Evolutionary conservation across 1,139 yeast species (phyloP).

Genomic region (Suhomyces maxii): DNA sequence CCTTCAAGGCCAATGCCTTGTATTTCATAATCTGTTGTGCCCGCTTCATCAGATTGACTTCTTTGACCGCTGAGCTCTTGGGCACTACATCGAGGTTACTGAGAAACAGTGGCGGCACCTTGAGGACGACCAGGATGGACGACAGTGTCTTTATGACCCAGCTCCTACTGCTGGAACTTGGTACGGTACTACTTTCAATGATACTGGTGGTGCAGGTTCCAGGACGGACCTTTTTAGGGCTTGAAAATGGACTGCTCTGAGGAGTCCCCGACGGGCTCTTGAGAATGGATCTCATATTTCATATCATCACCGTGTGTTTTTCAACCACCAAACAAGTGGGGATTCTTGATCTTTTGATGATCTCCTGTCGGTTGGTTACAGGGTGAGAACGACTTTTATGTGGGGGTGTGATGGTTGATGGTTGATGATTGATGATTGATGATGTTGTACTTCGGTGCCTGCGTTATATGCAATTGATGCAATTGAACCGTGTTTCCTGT

Average conservation of each 20-base stretch:
- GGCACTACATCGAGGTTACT: not conserved
- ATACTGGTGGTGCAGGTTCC: not conserved
- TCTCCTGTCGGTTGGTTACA: no score
- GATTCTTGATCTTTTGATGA: no score
- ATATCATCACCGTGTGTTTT: no score
- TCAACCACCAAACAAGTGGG: no score
- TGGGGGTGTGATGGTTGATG: no score
- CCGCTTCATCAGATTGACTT: not conserved
- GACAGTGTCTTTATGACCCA: not conserved
- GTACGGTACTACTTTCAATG: not conserved
- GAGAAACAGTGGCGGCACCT: not conserved
- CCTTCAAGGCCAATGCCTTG: slow-evolving; percentile 18
- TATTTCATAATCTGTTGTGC: slow-evolving; percentile 4
- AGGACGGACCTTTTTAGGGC: not conserved
- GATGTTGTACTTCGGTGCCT: no score
- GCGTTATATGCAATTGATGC: no score
- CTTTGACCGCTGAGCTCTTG: not conserved
- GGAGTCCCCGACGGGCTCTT: not conserved
- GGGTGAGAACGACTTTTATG: no score
- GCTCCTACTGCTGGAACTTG: not conserved
- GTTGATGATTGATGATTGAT: no score
- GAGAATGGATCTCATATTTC: not conserved
- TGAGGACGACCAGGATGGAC: not conserved
- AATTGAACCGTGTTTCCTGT: no score
- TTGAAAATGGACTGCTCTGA: not conserved